A percentile compares a stretch with the other conserved stretches of the same genome.
Evolutionary conservation across 2,329 filamentous ascomycete genomes (phyloP).

Genomic region (Claviceps fusiformis): DNA sequence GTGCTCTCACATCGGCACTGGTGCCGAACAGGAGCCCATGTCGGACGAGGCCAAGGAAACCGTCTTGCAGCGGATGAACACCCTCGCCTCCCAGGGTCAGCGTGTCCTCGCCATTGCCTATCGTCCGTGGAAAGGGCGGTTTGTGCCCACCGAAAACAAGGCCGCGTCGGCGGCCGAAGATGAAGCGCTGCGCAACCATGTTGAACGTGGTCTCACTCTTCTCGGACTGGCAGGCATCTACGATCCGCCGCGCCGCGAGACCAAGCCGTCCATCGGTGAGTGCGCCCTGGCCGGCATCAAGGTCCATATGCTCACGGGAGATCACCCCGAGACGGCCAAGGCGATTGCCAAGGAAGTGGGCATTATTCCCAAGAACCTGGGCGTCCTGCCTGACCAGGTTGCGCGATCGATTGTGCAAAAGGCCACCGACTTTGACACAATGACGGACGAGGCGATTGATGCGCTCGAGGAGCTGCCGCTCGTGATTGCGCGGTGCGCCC

Average conservation of each 20-base stretch:
- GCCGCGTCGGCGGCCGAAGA: slow-evolving; percentile 23
- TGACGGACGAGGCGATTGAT: slow-evolving; percentile 65
- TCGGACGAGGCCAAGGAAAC: slow-evolving; percentile 35
- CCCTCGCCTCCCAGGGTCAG: slow-evolving; percentile 52
- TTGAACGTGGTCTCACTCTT: slow-evolving; percentile 58
- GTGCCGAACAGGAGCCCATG: slow-evolving; percentile 28
- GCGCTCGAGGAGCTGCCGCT: slow-evolving; percentile 60
- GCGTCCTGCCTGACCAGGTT: slow-evolving; percentile 45
- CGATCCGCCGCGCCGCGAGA: slow-evolving; percentile 73
- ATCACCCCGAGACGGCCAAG: slow-evolving; percentile 64
- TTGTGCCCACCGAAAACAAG: slow-evolving; percentile 20
- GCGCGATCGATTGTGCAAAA: slow-evolving; percentile 60
- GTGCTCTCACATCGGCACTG: slow-evolving; percentile 33
- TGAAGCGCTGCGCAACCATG: slow-evolving; percentile 37
- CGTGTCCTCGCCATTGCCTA: slow-evolving; percentile 61
- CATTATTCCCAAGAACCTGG: slow-evolving; percentile 54
- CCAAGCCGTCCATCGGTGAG: slow-evolving; percentile 55
- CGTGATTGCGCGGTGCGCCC: slow-evolving; percentile 73
- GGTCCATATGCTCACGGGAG: slow-evolving; percentile 76
- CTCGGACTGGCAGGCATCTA: slow-evolving; percentile 78
- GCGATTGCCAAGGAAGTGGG: slow-evolving; percentile 70
- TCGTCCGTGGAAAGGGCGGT: slow-evolving; percentile 41
- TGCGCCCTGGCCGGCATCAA: slow-evolving; percentile 62
- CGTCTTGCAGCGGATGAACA: slow-evolving; percentile 41
- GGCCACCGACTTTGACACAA: slow-evolving; percentile 64